Conservation (phyloP, 2,329 filamentous ascomycete species). For the Trichophyton benhamiae region DNA sequence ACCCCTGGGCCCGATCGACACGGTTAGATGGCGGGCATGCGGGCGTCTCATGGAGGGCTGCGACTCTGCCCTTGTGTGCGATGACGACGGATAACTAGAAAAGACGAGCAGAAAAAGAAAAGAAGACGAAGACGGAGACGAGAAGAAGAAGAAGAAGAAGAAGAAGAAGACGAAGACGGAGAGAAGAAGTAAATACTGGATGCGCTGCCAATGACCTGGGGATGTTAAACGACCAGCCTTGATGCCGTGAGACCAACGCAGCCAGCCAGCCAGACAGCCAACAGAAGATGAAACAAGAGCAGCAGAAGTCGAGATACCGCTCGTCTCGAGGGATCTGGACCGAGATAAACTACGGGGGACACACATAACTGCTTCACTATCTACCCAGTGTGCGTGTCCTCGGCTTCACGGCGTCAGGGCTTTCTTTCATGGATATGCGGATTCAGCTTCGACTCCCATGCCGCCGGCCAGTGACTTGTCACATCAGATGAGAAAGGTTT, state of each 20-base stretch:
- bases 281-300: not conserved
- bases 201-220: not conserved
- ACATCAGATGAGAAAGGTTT: not conserved
- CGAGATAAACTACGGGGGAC: no score
- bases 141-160: not conserved
- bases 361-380: no score
- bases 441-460: not conserved
- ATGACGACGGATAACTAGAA: not conserved
- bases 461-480: not conserved
- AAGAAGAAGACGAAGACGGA: not conserved
- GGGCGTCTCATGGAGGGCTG: not conserved
- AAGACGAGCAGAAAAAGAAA: not conserved
- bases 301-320: not conserved
- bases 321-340: no score
- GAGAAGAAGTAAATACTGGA: not conserved
- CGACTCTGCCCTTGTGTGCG: not conserved
- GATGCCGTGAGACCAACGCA: not conserved
- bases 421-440: not conserved
- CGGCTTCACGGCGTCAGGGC: not conserved
- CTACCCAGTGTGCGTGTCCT: no score
- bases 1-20: not conserved
- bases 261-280: not conserved
- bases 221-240: not conserved
- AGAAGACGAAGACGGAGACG: not conserved
- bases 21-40: not conserved